phyloP scores from a whole-genome alignment of 176 grass and related monocot species.

The Poa pratensis region DNA sequence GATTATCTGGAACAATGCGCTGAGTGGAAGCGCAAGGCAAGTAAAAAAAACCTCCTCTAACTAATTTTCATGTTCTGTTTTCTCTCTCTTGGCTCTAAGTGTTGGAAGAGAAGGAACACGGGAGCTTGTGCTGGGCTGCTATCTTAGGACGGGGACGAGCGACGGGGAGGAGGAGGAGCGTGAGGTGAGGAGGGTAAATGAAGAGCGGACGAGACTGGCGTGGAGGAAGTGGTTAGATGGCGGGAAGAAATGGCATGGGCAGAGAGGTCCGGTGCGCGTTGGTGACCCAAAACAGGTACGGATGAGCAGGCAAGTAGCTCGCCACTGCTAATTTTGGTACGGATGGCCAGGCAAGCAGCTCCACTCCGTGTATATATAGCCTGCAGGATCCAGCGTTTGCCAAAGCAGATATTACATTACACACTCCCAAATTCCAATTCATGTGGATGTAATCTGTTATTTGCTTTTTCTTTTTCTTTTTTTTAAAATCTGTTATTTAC shows the following conservation, averaged over 20 bases:
- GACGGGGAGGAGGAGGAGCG: conserved; percentile 34
- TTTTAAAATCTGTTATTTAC: no score
- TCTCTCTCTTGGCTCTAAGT: not conserved
- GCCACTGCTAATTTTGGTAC: conserved; percentile 52
- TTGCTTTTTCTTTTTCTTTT: no score
- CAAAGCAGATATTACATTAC: not conserved
- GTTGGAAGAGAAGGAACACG: conserved; percentile 28
- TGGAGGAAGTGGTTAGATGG: conserved; percentile 48
- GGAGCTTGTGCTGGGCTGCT: conserved; percentile 21
- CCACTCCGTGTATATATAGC: not conserved
- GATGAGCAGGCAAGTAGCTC: conserved; percentile 43
- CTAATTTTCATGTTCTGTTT: not conserved
- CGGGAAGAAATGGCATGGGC: conserved; percentile 50
- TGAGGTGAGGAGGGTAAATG: conserved; percentile 34
- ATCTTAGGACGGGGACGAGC: conserved; percentile 48
- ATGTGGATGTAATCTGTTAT: no score
- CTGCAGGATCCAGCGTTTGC: not conserved
- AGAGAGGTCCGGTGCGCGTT: conserved; percentile 33
- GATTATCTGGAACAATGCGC: conserved; percentile 21
- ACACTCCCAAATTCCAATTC: not conserved
- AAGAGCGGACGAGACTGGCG: conserved; percentile 15
- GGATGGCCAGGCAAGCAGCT: not conserved
- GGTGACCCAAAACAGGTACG: conserved; percentile 48
- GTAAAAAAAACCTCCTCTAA: not conserved
- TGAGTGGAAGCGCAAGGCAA: conserved; percentile 23